These are phyloP conservation scores for Malus sylvestris DNA, from an alignment of 306 rosid genomes.

Conservation along the genomic window DNA sequence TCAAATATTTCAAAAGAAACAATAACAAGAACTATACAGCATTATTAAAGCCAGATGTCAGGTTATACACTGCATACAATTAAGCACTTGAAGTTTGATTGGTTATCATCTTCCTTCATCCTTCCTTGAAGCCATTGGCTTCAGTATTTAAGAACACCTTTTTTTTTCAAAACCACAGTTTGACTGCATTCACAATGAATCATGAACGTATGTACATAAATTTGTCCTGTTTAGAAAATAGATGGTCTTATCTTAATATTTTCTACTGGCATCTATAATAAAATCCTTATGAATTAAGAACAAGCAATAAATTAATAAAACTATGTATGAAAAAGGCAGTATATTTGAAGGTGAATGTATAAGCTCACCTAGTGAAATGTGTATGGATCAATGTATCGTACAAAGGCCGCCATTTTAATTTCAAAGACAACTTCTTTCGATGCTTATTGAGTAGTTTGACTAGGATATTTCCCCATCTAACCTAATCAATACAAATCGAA, in stretches of 20 bases:
- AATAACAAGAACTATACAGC: constrained; percentile 3
- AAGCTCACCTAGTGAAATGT: constrained; percentile 84
- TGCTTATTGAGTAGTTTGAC: constrained; percentile 78
- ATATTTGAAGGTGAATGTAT: background rate
- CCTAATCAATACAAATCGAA: constrained; percentile 55
- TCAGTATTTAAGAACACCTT: background rate
- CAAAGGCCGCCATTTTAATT: constrained; percentile 77
- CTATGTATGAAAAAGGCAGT: background rate
- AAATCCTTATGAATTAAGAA: background rate
- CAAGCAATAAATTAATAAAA: background rate
- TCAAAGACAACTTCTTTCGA: constrained; percentile 65
- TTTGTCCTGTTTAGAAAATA: background rate
- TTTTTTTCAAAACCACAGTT: background rate
- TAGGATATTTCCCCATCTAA: constrained; percentile 93
- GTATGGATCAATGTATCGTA: constrained; percentile 73
- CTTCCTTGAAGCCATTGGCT: background rate
- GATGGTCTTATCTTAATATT: background rate
- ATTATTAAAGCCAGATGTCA: background rate
- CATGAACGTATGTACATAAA: background rate
- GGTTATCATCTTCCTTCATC: background rate
- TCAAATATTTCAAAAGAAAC: constrained; percentile 4
- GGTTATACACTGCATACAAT: background rate
- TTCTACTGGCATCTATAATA: background rate
- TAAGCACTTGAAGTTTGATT: background rate
- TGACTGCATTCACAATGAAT: background rate